phyloP scores from a whole-genome alignment of 2,329 filamentous ascomycete genomes.

The Penicillium psychrosexuale region DNA sequence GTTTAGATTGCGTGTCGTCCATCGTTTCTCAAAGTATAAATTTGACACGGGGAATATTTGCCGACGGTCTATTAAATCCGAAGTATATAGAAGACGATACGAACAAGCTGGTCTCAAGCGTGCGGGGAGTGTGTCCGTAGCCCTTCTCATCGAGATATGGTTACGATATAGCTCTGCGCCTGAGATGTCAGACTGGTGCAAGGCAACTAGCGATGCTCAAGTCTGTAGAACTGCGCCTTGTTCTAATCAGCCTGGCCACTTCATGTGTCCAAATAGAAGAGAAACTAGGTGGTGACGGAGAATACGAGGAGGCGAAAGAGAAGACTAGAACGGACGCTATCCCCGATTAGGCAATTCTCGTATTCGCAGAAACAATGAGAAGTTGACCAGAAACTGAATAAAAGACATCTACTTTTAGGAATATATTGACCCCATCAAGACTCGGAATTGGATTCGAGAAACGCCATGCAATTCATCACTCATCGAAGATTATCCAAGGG shows the following conservation, averaged over 20 bases:
- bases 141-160: background rate
- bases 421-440: background rate
- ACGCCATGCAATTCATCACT: constrained; percentile 17
- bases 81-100: background rate
- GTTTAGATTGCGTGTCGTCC: background rate
- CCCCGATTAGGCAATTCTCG: constrained; percentile 20
- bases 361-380: constrained; percentile 10
- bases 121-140: too few relatives aligned
- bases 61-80: background rate
- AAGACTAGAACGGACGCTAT: constrained; percentile 11
- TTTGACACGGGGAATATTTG: too few relatives aligned
- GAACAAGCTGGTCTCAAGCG: background rate
- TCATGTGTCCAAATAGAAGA: background rate
- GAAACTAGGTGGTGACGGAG: background rate
- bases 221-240: background rate
- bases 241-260: background rate
- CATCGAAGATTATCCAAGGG: constrained; percentile 6
- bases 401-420: background rate
- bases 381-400: background rate
- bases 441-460: background rate
- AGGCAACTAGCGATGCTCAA: background rate
- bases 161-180: background rate
- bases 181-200: background rate
- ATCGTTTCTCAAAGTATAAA: background rate
- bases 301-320: background rate